These are phyloP conservation scores for Didymella keratinophila DNA, from an alignment of 2,329 filamentous ascomycete genomes.

Conservation along the genomic window DNA sequence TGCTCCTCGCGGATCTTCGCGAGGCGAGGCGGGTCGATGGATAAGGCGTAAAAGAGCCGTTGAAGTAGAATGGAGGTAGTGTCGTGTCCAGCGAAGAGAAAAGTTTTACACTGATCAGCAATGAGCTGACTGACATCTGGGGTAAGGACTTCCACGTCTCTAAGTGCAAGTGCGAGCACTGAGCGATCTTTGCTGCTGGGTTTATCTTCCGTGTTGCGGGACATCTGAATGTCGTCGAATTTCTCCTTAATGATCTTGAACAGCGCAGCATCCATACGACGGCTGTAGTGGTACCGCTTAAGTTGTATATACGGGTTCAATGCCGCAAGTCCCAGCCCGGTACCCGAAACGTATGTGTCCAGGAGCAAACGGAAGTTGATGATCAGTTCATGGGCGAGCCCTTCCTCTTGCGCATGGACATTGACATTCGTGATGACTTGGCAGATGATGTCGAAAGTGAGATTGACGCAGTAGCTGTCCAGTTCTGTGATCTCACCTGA, in stretches of 20 bases:
- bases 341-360: constrained; percentile 30
- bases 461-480: constrained; percentile 42
- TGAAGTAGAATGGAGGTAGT: constrained; percentile 52
- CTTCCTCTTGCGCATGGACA: constrained; percentile 39
- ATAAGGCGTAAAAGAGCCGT: constrained; percentile 44
- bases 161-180: constrained; percentile 46
- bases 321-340: constrained; percentile 32
- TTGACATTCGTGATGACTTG: constrained; percentile 41
- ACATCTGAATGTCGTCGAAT: constrained; percentile 35
- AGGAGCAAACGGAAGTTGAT: constrained; percentile 33
- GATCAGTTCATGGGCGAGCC: constrained; percentile 32
- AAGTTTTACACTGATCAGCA: constrained; percentile 53
- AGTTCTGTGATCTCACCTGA: constrained; percentile 37
- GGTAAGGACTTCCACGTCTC: constrained; percentile 45
- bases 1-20: constrained; percentile 57
- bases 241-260: constrained; percentile 39
- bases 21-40: constrained; percentile 41
- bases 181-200: constrained; percentile 37
- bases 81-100: constrained; percentile 59
- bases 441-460: constrained; percentile 50
- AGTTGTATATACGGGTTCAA: constrained; percentile 32
- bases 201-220: constrained; percentile 25
- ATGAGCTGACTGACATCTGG: constrained; percentile 47
- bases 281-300: constrained; percentile 32
- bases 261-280: constrained; percentile 36